Evolutionary conservation across 768 basidiomycete species (phyloP).

Genomic region (Panellus pusillus): DNA sequence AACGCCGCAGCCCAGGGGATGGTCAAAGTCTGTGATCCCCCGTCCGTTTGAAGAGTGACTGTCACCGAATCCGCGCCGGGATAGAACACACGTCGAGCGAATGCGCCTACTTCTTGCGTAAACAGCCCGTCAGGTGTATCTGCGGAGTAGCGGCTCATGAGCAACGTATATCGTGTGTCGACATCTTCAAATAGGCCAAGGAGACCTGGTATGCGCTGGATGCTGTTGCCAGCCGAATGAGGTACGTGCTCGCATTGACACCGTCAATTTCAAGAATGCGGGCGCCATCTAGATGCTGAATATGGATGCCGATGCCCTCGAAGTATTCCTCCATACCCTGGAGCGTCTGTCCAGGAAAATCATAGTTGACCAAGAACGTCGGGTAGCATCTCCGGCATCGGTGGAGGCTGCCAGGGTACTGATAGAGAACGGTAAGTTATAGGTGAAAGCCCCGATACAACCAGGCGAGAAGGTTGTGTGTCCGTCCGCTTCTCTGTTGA

Average conservation of each 20-base stretch:
- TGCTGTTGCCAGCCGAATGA: conserved; percentile 14
- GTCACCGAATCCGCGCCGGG: conserved; percentile 16
- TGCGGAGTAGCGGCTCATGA: conserved; percentile 19
- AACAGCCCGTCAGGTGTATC: conserved; percentile 16
- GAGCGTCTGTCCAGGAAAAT: conserved; percentile 20
- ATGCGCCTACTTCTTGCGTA: conserved; percentile 18
- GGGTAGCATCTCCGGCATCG: conserved; percentile 11
- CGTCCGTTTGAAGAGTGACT: conserved; percentile 6
- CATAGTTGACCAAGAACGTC: conserved; percentile 21
- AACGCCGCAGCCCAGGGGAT: no score
- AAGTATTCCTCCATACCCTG: conserved; percentile 14
- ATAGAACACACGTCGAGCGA: conserved; percentile 19
- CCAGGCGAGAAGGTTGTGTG: conserved; percentile 12
- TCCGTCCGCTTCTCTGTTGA: conserved; percentile 19
- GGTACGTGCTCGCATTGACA: conserved; percentile 18
- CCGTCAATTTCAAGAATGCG: conserved; percentile 18
- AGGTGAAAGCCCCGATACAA: conserved; percentile 17
- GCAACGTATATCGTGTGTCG: conserved; percentile 19
- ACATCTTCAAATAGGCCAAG: conserved; percentile 18
- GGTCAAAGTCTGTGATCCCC: no score
- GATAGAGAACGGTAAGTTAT: conserved; percentile 18
- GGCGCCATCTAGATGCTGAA: conserved; percentile 15
- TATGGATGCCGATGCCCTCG: conserved; percentile 16
- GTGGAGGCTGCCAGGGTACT: conserved; percentile 14
- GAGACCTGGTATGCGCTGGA: conserved; percentile 21